phyloP scores from a whole-genome alignment of 1,284 basidiomycete genomes.

The Austroboletus niveus region DNA sequence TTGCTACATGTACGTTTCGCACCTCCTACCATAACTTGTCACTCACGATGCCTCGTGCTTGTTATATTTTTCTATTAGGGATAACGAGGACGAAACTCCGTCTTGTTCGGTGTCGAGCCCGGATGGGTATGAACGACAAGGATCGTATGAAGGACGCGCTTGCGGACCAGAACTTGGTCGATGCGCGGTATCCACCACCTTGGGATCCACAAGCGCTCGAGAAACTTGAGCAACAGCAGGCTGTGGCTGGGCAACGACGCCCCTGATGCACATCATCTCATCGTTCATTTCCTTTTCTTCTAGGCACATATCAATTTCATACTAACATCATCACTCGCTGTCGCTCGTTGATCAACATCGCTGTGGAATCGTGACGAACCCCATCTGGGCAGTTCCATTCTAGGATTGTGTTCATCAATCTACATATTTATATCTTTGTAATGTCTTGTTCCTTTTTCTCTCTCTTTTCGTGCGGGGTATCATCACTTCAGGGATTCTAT shows the following conservation, averaged over 20 bases:
- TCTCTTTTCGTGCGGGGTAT: not conserved
- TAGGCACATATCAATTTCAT: not conserved
- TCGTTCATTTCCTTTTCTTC: not conserved
- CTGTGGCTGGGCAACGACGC: conserved; percentile 10
- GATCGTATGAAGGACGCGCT: conserved; percentile 70
- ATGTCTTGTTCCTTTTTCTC: not conserved
- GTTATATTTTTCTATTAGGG: conserved; percentile 43
- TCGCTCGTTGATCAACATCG: no score
- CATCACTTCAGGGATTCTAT: conserved; percentile 10
- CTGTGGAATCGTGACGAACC: no score
- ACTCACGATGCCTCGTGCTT: not conserved
- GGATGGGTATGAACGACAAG: conserved; percentile 68
- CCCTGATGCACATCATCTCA: not conserved
- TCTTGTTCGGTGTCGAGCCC: conserved; percentile 64
- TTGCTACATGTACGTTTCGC: conserved; percentile 69
- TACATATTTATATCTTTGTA: conserved; percentile 2
- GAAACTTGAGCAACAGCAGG: conserved; percentile 24
- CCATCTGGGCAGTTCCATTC: not conserved
- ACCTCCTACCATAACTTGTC: not conserved
- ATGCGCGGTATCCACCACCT: conserved; percentile 68
- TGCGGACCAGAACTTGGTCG: conserved; percentile 71
- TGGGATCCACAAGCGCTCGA: conserved; percentile 58
- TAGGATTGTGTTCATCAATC: not conserved
- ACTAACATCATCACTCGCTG: no score
- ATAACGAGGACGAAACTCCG: conserved; percentile 81